Conservation (phyloP, 305 asterid species). For the Fraxinus sp. region DNA sequence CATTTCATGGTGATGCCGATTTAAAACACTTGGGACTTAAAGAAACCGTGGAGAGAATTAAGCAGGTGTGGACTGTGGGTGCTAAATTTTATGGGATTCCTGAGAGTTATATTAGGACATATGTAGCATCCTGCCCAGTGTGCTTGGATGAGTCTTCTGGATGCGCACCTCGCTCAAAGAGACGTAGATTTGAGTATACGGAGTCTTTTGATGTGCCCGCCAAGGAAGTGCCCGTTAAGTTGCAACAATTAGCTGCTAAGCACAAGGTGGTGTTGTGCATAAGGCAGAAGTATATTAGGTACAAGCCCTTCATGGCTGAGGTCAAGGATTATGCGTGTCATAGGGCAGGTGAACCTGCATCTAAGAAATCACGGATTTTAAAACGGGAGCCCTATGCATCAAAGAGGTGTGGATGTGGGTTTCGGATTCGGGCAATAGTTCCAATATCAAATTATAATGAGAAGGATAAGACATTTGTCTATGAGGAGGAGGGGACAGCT, state of each 20-base stretch:
- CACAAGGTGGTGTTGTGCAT: constrained; percentile 92
- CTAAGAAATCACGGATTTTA: constrained; percentile 61
- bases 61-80: constrained; percentile 96
- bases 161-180: constrained; percentile 64
- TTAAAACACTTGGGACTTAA: constrained; percentile 77
- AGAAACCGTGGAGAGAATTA: constrained; percentile 81
- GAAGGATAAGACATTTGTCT: constrained; percentile 88
- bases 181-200: constrained; percentile 86
- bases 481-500: constrained; percentile 94
- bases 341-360: constrained; percentile 89
- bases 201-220: constrained; percentile 84
- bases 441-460: constrained; percentile 89
- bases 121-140: constrained; percentile 69
- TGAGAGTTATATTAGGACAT: constrained; percentile 82
- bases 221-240: constrained; percentile 67
- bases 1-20: constrained; percentile 69
- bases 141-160: constrained; percentile 76
- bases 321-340: constrained; percentile 98
- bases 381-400: constrained; percentile 87
- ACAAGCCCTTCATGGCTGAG: constrained; percentile 98
- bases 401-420: constrained; percentile 92
- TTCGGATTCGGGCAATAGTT: constrained; percentile 87
- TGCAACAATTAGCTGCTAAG: constrained; percentile 76
- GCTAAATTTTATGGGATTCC: constrained; percentile 94
- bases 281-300: constrained; percentile 85